Evolutionary conservation across 2,329 filamentous ascomycete species (phyloP), one percentile per base, ranked within the genome.

Genomic region (Sporothrix dimorphospora): DNA sequence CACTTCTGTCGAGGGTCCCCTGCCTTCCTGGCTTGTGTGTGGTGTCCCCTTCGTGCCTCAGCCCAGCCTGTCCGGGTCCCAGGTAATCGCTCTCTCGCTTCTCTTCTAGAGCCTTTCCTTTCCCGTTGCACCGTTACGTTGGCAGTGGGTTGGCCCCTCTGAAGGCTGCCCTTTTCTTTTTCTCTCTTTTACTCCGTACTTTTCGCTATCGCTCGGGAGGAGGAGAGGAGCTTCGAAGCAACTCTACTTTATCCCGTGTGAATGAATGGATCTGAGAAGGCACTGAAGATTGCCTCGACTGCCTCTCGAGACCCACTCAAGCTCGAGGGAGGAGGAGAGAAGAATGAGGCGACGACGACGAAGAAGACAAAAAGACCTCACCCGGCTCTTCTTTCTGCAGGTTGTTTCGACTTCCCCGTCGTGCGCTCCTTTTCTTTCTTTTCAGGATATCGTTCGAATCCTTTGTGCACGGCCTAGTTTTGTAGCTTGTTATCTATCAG

Each of bases 1-100:
- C 59, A 65, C 59, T 65, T 65, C 11, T 42, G 6, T 65, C 59
- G 59, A 65, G 38, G 59, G 12, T 14, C n/a, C 57, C 59, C 59
- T 45, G 59, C 16, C 38, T 61, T 7, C 2, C 16, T 61, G 5
- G 30, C 30, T 45, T 61, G 55, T 40, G 34, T 24, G 38, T 19
- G 38, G n/a, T 45, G 38, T 38, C 55, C 12, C 30, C 34, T 7
- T 45, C 16, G 55, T n/a, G 30, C 57, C 34, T 61, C 55, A 38
- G 30, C 30, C 30, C 57, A 57, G 53, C 53, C 53, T 19, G 53
- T 34, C 30, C 30, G 34, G 40, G 34, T 40, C 57, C 34, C 34
- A 61, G 57, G 16, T 19, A 40, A 24, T 12, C 19, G 34, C 34
- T 63, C 55, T 38, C 14, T 42, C 4, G 11, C n/a, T 14, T 24